A percentile compares a stretch with the other conserved stretches of the same genome.
phyloP scores from a whole-genome alignment of 2,329 filamentous ascomycete species.

The Penicillium sumatraense region DNA sequence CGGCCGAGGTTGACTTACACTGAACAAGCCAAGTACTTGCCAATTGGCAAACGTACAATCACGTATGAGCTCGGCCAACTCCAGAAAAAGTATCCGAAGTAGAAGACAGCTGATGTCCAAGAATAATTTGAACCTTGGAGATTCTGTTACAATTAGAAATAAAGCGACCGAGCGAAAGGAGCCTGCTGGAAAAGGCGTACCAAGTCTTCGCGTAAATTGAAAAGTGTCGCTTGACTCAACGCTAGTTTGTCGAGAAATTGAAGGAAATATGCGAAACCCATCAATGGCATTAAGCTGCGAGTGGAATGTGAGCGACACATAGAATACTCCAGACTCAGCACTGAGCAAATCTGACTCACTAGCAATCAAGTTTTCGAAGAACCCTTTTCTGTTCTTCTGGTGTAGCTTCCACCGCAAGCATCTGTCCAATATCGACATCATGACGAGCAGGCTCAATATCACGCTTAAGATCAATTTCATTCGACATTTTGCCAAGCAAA shows the following conservation, averaged over 20 bases:
- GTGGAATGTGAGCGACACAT: neutral
- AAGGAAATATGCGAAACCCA: constrained; percentile 20
- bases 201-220: constrained; percentile 19
- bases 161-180: too few relatives aligned
- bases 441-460: constrained; percentile 4
- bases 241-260: constrained; percentile 22
- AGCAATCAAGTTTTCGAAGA: constrained; percentile 17
- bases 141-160: constrained; percentile 5
- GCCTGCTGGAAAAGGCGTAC: neutral
- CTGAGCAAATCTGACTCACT: constrained; percentile 12
- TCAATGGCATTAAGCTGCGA: constrained; percentile 16
- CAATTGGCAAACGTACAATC: constrained; percentile 36
- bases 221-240: constrained; percentile 19
- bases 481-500: constrained; percentile 1
- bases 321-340: neutral
- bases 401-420: constrained; percentile 18
- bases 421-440: constrained; percentile 19
- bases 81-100: constrained; percentile 40
- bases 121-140: constrained; percentile 21
- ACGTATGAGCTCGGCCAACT: constrained; percentile 45
- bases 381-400: constrained; percentile 16
- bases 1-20: constrained; percentile 27
- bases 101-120: constrained; percentile 35
- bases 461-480: constrained; percentile 12
- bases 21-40: constrained; percentile 34